phyloP scores from a whole-genome alignment of 148 eudicot species.

The Suaeda aralocaspica region DNA sequence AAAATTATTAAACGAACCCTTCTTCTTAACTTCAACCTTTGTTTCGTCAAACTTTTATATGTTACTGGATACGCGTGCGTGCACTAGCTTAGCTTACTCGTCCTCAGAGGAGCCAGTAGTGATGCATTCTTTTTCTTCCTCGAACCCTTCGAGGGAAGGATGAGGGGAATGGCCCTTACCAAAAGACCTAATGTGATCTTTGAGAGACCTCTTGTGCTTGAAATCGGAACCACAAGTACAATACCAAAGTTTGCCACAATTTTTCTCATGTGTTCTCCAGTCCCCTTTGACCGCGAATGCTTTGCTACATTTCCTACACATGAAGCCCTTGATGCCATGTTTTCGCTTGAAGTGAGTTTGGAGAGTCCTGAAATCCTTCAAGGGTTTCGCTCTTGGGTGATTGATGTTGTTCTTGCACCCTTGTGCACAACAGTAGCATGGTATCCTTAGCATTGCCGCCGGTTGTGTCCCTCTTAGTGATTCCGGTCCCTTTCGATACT shows the following conservation, averaged over 20 bases:
- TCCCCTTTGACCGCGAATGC: constrained; percentile 69
- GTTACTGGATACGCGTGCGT: background rate
- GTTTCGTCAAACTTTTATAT: background rate
- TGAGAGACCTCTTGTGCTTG: constrained; percentile 68
- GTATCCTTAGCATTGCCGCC: constrained; percentile 63
- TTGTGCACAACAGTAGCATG: constrained; percentile 64
- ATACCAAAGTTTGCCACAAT: constrained; percentile 70
- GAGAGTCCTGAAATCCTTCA: constrained; percentile 66
- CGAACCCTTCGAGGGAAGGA: constrained; percentile 47
- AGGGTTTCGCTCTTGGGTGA: constrained; percentile 64
- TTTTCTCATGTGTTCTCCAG: constrained; percentile 75
- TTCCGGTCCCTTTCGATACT: constrained; percentile 60
- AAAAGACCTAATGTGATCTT: constrained; percentile 66
- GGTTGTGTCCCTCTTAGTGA: constrained; percentile 64
- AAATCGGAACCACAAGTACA: constrained; percentile 71
- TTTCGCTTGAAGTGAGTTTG: constrained; percentile 77
- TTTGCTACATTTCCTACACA: constrained; percentile 57
- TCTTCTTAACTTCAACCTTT: background rate
- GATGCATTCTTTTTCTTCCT: constrained; percentile 38
- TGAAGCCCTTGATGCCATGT: constrained; percentile 58
- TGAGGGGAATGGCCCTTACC: constrained; percentile 58
- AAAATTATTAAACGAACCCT: background rate
- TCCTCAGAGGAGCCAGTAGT: constrained; percentile 39
- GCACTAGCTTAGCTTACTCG: constrained; percentile 16
- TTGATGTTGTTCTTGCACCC: constrained; percentile 77